Base-by-base conservation (phyloP, 2,329 filamentous ascomycete species). In the Xylaria hypoxylon region DNA sequence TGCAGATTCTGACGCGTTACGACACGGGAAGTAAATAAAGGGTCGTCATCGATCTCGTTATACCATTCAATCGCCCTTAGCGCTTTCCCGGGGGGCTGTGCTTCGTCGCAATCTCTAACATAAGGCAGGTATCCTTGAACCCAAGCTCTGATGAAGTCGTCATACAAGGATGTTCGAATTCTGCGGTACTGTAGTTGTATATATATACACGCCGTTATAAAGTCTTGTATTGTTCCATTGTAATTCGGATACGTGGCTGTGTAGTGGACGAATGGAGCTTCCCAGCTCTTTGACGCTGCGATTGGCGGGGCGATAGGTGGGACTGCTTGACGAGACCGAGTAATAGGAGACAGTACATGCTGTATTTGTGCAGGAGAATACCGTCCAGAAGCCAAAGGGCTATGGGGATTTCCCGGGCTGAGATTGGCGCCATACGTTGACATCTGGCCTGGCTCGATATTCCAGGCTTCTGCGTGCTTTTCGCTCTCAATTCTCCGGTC, bases 81-180 rank as follows among this genome's bases (percentile, higher is more conserved):
- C 0, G 72, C 70, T 52, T 72, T 70, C 2, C 63, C 42, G 5
- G 70, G 72, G 4, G 73, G 65, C 1, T 73, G 24, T 1, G 68
- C 61, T 11, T 69, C 65, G 35, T 77, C 74, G 38, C 73, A 77
- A 31, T 72, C 62, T 51, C 51, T 62, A 15, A 77, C 70, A 31
- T 79, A 79, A 6, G 72, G 67, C 2, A 76, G 19, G 48, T 78
- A 79, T 17, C 71, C 74, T 52, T 77, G 72, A 6, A 70, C 65
- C 71, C 77, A 77, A 24, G 75, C 77, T 50, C 78, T 72, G 42
- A 79, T 76, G 45, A 79, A 79, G 47, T 79, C 78, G 28, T 79
- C 78, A 56, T 78, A 79, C 10, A 78, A 64, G 55, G 64, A 76
- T 48, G 72, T 74, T 50, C 69, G 76, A 64, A 74, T 70, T 45